Base-by-base conservation (phyloP, 371 early-diverging fungal species). In the Thermomucor indicae-seudaticae region DNA sequence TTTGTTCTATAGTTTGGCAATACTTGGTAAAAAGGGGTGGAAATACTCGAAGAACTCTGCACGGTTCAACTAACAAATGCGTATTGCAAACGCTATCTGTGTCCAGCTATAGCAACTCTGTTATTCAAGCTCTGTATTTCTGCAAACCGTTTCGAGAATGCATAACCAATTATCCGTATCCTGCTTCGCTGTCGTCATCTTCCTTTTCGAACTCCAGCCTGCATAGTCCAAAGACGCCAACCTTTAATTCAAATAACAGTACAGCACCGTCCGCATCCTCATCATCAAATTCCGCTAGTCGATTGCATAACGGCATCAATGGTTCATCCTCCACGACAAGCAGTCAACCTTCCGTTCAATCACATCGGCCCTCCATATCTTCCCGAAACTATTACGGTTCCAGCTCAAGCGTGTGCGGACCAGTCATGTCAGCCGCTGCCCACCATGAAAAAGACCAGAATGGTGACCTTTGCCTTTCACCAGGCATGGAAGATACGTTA, bases 101-200 rank as follows among this genome's bases (percentile, higher is more conserved):
- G 20, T 32, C 32, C 50, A 89, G 96, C 64, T 97, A 97, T 64
- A 89, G 92, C 64, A 97, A 96, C 73, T 95, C 96, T 6, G 91
- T 97, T 19, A 72, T 97, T 4, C 97, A 97, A 74, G 91, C 95
- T 8, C 83, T 97, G 47, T 97, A 96, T 75, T 94, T 88, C 57
- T 94, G 96, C 67, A 84, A 84, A 46, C 93, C 96, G 1, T 97
- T 97, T 62, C 89, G 98, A 45, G 91, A 95, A 60, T 93, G 92
- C 61, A 85, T 95, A 29, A 74, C 85, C 61, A 80, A 78, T 60
- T 88, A 77, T 56, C 89, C 88, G 16, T 53, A 47, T 51, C 41
- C 72, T 72, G 27, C 52, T 52, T 12, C 55, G 28, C 47, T 44
- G 10, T 37, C 56, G 17, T 23, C 69, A 52, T n/a, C n/a, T n/a